Evolutionary conservation across 2,329 filamentous ascomycete species (phyloP).

Genomic region (Drechslera avenae): DNA sequence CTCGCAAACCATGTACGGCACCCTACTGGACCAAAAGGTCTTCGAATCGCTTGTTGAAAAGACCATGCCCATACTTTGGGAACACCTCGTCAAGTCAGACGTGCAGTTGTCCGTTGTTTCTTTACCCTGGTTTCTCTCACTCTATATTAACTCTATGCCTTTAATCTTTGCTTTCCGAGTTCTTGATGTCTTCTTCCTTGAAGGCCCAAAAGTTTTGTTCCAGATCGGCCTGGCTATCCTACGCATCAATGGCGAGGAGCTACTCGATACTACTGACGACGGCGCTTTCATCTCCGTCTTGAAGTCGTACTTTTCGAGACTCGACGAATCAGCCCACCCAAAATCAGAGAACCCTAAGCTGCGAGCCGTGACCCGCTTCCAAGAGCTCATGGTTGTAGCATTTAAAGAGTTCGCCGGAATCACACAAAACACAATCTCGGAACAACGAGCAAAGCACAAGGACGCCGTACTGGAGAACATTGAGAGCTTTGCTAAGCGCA

Average conservation of each 20-base stretch:
- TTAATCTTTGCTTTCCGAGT: constrained; percentile 96
- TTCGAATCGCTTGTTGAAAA: constrained; percentile 98
- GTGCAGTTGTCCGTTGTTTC: constrained; percentile 97
- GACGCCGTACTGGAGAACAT: constrained; percentile 93
- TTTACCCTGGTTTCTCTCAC: constrained; percentile 93
- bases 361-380: constrained; percentile 90
- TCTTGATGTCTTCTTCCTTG: constrained; percentile 96
- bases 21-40: constrained; percentile 91
- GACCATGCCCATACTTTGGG: constrained; percentile 98
- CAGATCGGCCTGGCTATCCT: constrained; percentile 97
- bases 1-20: constrained; percentile 99
- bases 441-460: constrained; percentile 89
- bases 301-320: constrained; percentile 89
- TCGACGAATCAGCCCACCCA: constrained; percentile 95
- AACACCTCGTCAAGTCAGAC: constrained; percentile 94
- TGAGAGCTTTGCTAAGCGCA: constrained; percentile 95
- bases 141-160: constrained; percentile 99
- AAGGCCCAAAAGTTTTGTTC: constrained; percentile 96
- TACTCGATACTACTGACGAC: constrained; percentile 90
- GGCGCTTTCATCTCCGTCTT: constrained; percentile 96
- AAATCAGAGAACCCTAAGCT: constrained; percentile 95
- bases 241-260: constrained; percentile 93
- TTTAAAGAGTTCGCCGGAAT: constrained; percentile 98
- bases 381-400: constrained; percentile 98
- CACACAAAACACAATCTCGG: constrained; percentile 88